Percentiles rank a stretch among this genome's conserved stretches.
Evolutionary conservation across 2,329 filamentous ascomycete species (phyloP).

Genomic region (Coniochaeta hoffmannii): DNA sequence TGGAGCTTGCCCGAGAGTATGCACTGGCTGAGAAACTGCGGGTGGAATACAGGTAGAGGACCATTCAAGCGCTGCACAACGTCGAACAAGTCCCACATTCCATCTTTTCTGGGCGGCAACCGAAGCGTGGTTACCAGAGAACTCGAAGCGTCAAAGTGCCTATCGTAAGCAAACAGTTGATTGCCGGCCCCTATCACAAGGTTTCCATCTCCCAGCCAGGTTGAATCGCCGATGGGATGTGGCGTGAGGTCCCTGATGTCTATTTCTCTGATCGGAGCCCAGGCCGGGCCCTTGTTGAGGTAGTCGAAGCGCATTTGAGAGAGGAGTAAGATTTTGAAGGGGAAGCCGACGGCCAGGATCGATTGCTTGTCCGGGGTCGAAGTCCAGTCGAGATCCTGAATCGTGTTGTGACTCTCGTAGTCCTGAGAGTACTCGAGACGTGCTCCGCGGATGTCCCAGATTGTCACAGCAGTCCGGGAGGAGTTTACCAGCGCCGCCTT

Average conservation of each 20-base stretch:
- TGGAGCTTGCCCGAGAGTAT: conserved; percentile 71
- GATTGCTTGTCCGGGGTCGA: conserved; percentile 84
- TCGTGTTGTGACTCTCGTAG: conserved; percentile 64
- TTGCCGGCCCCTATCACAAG: conserved; percentile 86
- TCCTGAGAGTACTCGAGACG: conserved; percentile 75
- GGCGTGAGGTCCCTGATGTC: conserved; percentile 74
- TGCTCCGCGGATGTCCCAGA: conserved; percentile 81
- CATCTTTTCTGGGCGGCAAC: conserved; percentile 38
- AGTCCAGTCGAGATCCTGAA: conserved; percentile 89
- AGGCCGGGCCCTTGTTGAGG: conserved; percentile 79
- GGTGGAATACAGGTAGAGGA: conserved; percentile 83
- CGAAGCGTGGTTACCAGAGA: conserved; percentile 47
- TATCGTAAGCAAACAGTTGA: conserved; percentile 79
- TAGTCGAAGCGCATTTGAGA: conserved; percentile 90
- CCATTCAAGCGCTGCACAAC: conserved; percentile 80
- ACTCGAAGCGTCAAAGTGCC: conserved; percentile 59
- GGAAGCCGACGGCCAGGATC: conserved; percentile 86
- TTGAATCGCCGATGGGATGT: conserved; percentile 86
- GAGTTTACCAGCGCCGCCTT: conserved; percentile 79
- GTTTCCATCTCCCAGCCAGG: conserved; percentile 80
- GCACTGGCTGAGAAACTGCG: conserved; percentile 81
- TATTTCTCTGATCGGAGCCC: conserved; percentile 79
- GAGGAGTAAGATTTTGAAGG: conserved; percentile 74
- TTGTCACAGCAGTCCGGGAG: conserved; percentile 67
- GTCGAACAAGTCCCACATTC: conserved; percentile 65